phyloP scores from a whole-genome alignment of 805 yeast genomes.

The Wickerhamomyces chaumierensis region DNA sequence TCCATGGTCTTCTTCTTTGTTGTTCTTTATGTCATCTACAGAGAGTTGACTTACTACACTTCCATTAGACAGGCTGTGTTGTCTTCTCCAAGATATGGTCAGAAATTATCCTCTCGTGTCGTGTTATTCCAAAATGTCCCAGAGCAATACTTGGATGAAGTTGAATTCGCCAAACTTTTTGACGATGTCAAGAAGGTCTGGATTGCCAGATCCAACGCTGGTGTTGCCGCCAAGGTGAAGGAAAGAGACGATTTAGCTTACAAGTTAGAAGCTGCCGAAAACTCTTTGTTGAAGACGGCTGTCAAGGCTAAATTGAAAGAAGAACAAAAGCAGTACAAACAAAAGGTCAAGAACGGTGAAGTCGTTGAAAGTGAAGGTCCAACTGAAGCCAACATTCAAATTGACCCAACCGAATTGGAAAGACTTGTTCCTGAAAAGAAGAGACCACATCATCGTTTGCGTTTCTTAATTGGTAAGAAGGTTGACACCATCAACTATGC shows the following conservation, averaged over 20 bases:
- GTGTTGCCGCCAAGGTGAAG: slow-evolving; percentile 42
- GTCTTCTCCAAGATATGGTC: slow-evolving; percentile 73
- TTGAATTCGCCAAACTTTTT: slow-evolving; percentile 62
- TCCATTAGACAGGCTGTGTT: slow-evolving; percentile 69
- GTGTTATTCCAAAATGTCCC: slow-evolving; percentile 82
- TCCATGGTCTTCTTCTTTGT: slow-evolving; percentile 72
- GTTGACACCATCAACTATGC: slow-evolving; percentile 52
- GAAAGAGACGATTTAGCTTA: slow-evolving; percentile 49
- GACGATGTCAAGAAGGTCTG: slow-evolving; percentile 76
- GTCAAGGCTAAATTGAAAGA: slow-evolving; percentile 51
- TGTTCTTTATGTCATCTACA: slow-evolving; percentile 60
- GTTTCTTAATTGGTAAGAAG: slow-evolving; percentile 39
- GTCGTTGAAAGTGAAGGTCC: slow-evolving; percentile 23
- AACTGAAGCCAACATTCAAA: slow-evolving; percentile 14
- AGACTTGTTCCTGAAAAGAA: slow-evolving; percentile 55
- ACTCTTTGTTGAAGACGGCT: slow-evolving; percentile 45
- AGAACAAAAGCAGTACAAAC: slow-evolving; percentile 19
- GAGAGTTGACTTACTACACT: slow-evolving; percentile 72
- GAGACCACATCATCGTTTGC: slow-evolving; percentile 47
- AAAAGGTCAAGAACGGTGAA: slow-evolving; percentile 39
- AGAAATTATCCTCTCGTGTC: slow-evolving; percentile 64
- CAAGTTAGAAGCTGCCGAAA: slow-evolving; percentile 59
- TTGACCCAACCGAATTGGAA: slow-evolving; percentile 26
- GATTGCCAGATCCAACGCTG: slow-evolving; percentile 55
- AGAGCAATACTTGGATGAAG: slow-evolving; percentile 56